Conservation (phyloP, 371 early-diverging fungal species). For the Zychaea mexicana region DNA sequence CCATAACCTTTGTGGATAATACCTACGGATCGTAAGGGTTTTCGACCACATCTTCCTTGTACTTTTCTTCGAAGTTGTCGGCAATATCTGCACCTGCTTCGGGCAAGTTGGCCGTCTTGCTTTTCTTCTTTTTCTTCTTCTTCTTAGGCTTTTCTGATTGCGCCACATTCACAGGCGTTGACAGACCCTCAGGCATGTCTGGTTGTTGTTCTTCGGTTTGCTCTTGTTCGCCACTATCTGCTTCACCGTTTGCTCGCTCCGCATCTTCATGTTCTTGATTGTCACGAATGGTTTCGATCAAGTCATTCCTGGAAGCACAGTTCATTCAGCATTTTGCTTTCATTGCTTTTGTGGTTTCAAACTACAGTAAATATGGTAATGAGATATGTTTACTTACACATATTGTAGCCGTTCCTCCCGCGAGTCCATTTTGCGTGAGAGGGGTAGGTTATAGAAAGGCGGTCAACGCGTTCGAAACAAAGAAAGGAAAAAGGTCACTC, state of each 20-base stretch:
- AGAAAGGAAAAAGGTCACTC: too few relatives aligned
- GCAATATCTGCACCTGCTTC: slow-evolving; percentile 52
- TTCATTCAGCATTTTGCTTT: too few relatives aligned
- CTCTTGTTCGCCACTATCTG: neutral
- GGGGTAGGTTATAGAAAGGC: neutral
- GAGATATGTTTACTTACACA: slow-evolving; percentile 8
- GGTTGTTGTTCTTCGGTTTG: neutral
- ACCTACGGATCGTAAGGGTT: slow-evolving; percentile 47
- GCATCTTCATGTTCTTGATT: slow-evolving; percentile 7
- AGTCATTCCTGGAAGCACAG: slow-evolving; percentile 5
- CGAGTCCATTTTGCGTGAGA: slow-evolving; percentile 7
- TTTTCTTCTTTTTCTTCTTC: slow-evolving; percentile 61
- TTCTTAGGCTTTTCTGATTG: slow-evolving; percentile 43
- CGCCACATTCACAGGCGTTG: slow-evolving; percentile 35
- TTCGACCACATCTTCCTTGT: slow-evolving; percentile 47
- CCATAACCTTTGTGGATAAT: neutral
- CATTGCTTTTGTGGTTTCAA: too few relatives aligned
- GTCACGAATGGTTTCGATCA: slow-evolving; percentile 11
- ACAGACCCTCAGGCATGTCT: slow-evolving; percentile 21
- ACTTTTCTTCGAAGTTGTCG: slow-evolving; percentile 38
- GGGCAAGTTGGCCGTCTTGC: slow-evolving; percentile 48
- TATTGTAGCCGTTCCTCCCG: slow-evolving; percentile 7
- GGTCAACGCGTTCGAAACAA: too few relatives aligned
- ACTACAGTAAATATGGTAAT: too few relatives aligned
- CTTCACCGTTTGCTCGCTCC: neutral